Conservation (phyloP, 148 eudicot genomes). For the Cornus kousa region DNA sequence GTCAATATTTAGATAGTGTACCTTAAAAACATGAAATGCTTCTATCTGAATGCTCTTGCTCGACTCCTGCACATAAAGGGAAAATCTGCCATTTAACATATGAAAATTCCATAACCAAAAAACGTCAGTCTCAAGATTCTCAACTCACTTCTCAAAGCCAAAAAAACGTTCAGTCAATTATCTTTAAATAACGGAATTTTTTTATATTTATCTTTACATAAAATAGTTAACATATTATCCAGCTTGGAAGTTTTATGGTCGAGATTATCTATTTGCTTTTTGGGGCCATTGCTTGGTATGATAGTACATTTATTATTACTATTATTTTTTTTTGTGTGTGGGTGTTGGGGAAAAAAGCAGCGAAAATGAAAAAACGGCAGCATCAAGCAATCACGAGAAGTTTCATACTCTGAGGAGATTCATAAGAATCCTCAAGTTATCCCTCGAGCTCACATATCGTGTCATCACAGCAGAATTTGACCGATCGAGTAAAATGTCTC, state of each 20-base stretch:
- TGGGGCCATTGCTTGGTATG: too few species aligned
- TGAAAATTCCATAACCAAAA: too few species aligned
- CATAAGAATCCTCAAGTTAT: constrained; percentile 78
- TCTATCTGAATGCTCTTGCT: constrained; percentile 74
- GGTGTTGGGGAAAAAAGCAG: not conserved
- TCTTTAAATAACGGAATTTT: too few species aligned
- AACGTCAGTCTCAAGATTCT: too few species aligned
- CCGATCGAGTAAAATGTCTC: constrained; percentile 83
- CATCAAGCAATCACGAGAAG: not conserved
- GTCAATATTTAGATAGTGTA: constrained; percentile 8
- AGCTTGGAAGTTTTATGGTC: too few species aligned
- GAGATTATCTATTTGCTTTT: not conserved
- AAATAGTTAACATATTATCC: not conserved
- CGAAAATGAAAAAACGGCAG: not conserved
- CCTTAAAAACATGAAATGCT: constrained; percentile 87
- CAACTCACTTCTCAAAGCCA: too few species aligned
- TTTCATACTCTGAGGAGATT: constrained; percentile 69
- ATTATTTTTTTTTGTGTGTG: not conserved
- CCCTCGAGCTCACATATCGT: constrained; percentile 70
- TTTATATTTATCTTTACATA: not conserved
- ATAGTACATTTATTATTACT: too few species aligned
- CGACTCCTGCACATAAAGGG: constrained; percentile 45
- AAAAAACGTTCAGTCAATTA: too few species aligned
- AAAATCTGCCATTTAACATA: not conserved
- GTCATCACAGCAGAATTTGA: constrained; percentile 75